phyloP scores from a whole-genome alignment of 2,329 filamentous ascomycete species.

The Camptophora hylomeconis region DNA sequence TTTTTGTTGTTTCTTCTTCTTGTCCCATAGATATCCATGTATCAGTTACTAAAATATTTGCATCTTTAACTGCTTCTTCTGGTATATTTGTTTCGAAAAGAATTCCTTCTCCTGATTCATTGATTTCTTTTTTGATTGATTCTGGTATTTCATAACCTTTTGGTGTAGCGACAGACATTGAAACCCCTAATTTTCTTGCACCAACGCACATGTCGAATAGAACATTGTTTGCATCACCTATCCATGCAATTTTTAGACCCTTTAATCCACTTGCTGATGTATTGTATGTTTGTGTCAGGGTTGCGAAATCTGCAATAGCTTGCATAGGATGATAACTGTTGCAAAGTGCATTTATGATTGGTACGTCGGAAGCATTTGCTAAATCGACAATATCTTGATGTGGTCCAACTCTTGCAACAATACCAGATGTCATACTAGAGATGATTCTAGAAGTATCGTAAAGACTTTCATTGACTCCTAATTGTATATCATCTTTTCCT shows the following conservation, averaged over 20 bases:
- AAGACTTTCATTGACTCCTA: slow-evolving; percentile 89
- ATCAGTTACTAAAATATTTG: slow-evolving; percentile 86
- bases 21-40: slow-evolving; percentile 99
- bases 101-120: slow-evolving; percentile 45
- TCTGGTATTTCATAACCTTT: slow-evolving; percentile 69
- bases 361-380: slow-evolving; percentile 60
- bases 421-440: slow-evolving; percentile 80
- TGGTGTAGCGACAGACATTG: slow-evolving; percentile 79
- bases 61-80: slow-evolving; percentile 71
- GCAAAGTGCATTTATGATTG: slow-evolving; percentile 77
- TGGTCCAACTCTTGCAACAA: slow-evolving; percentile 65
- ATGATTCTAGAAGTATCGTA: slow-evolving; percentile 85
- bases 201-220: slow-evolving; percentile 85
- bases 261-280: slow-evolving; percentile 49
- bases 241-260: slow-evolving; percentile 85
- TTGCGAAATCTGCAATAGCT: slow-evolving; percentile 86
- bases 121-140: slow-evolving; percentile 60
- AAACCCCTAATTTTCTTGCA: slow-evolving; percentile 73
- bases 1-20: slow-evolving; percentile 67
- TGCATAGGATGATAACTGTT: slow-evolving; percentile 90
- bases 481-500: slow-evolving; percentile 88
- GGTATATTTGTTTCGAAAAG: slow-evolving; percentile 66
- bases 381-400: slow-evolving; percentile 63
- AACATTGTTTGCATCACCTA: slow-evolving; percentile 95
- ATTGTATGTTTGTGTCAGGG: slow-evolving; percentile 63